Percentiles rank a stretch among this genome's conserved stretches.
Conservation (phyloP, 139 green algal genomes). For the Diplosphaera chodatii region DNA sequence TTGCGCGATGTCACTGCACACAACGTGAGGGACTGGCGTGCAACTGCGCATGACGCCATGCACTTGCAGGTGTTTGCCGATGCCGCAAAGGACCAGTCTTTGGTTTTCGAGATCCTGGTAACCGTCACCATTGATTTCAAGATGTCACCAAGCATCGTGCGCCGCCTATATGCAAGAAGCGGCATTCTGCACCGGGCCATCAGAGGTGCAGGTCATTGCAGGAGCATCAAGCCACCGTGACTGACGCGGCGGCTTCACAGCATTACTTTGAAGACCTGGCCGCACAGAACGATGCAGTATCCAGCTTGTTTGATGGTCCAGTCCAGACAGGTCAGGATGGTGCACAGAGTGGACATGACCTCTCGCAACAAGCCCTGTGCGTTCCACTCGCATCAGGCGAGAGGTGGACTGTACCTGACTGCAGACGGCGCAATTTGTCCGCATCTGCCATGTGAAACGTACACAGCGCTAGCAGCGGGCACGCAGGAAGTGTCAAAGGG, state of each 20-base stretch:
- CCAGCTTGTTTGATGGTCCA: slow-evolving; percentile 13
- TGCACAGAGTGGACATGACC: no score
- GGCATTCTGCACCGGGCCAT: no score
- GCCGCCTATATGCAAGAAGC: no score
- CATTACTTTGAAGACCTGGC: slow-evolving; percentile 51
- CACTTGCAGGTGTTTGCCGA: slow-evolving; percentile 51
- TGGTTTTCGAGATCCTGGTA: slow-evolving; percentile 62
- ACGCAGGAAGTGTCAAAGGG: slow-evolving; percentile 27
- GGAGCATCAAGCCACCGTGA: slow-evolving; percentile 25
- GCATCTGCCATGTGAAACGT: slow-evolving; percentile 13
- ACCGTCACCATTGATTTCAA: neutral
- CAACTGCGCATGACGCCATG: neutral
- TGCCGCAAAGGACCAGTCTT: slow-evolving; percentile 47
- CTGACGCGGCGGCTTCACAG: slow-evolving; percentile 12
- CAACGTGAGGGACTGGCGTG: no score
- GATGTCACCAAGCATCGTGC: neutral
- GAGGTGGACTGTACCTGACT: neutral
- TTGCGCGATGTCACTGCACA: no score
- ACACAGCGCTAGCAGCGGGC: slow-evolving; percentile 17
- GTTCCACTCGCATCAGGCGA: no score
- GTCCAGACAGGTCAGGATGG: neutral
- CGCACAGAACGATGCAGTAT: slow-evolving; percentile 29
- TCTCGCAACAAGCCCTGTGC: neutral
- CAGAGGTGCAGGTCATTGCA: no score
- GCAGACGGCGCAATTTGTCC: slow-evolving; percentile 2